phyloP scores from a whole-genome alignment of 192 early-diverging fungal genomes.

The Cetraspora pellucida region DNA sequence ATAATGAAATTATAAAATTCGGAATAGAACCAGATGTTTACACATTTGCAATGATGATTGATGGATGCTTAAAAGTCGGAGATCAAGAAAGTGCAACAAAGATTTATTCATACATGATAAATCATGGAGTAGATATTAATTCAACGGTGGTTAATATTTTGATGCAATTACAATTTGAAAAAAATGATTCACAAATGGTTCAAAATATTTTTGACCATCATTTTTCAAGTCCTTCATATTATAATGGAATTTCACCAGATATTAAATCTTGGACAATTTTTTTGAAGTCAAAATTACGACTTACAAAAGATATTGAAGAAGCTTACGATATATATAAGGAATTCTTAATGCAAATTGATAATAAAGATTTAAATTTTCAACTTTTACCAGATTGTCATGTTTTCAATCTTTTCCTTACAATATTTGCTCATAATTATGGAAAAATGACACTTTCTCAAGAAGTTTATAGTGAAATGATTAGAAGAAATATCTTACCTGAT shows the following conservation, averaged over 20 bases:
- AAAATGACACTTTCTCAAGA: slow-evolving; percentile 33
- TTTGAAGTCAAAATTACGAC: background rate
- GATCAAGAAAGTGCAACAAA: background rate
- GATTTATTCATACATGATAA: background rate
- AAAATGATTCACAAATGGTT: background rate
- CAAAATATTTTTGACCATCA: background rate
- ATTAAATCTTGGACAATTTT: background rate
- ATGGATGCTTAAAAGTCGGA: slow-evolving; percentile 29
- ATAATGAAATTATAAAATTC: slow-evolving; percentile 34
- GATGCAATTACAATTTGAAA: background rate
- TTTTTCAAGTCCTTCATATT: background rate
- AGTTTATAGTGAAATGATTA: slow-evolving; percentile 42
- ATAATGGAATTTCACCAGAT: background rate
- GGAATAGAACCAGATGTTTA: slow-evolving; percentile 44
- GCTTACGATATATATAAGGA: background rate
- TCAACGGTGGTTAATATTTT: background rate
- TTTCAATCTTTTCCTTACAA: slow-evolving; percentile 45
- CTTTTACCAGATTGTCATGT: slow-evolving; percentile 3
- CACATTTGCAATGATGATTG: slow-evolving; percentile 45
- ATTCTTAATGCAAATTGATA: background rate
- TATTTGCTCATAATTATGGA: slow-evolving; percentile 37
- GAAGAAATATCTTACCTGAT: slow-evolving; percentile 34
- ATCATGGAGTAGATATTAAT: background rate
- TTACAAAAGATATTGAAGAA: background rate
- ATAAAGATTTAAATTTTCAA: background rate